These are phyloP conservation scores for Laguncularia racemosa DNA, from an alignment of 345 rosid genomes.

Conservation along the genomic window DNA sequence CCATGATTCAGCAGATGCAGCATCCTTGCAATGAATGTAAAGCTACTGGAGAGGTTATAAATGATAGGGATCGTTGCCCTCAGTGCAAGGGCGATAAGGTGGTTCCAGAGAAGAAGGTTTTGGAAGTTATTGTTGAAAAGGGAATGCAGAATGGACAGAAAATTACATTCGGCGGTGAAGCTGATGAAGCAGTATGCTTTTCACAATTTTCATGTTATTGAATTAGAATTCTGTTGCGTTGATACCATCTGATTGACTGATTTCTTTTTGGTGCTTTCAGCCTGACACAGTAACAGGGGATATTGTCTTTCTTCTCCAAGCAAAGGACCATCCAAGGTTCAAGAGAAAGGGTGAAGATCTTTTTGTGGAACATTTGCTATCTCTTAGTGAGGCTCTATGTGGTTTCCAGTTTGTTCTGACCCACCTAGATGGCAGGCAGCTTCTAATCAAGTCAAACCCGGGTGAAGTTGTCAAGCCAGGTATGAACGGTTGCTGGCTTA, in stretches of 20 bases:
- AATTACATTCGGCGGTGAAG: slow-evolving; percentile 34
- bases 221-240: too few relatives aligned
- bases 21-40: slow-evolving; percentile 35
- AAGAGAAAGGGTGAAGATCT: slow-evolving; percentile 83
- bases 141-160: slow-evolving; percentile 35
- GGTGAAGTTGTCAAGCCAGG: slow-evolving; percentile 94
- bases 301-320: slow-evolving; percentile 70
- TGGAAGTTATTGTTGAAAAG: slow-evolving; percentile 35
- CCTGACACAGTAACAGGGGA: slow-evolving; percentile 92
- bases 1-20: slow-evolving; percentile 41
- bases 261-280: slow-evolving; percentile 28
- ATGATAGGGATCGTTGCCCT: slow-evolving; percentile 30
- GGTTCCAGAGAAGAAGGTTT: slow-evolving; percentile 30
- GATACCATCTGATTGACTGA: too few relatives aligned
- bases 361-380: slow-evolving; percentile 60
- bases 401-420: slow-evolving; percentile 75
- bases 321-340: slow-evolving; percentile 77
- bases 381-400: slow-evolving; percentile 81
- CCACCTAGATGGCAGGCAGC: slow-evolving; percentile 81
- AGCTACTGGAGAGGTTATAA: slow-evolving; percentile 34
- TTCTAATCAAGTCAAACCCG: slow-evolving; percentile 73
- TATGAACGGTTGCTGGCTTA: slow-evolving; percentile 7
- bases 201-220: neutral
- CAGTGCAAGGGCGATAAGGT: slow-evolving; percentile 38
- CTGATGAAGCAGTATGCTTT: slow-evolving; percentile 24